A percentile compares a stretch with the other conserved stretches of the same genome.
phyloP scores from a whole-genome alignment of 352 stramenopile genomes.

The Globisporangium middletonii region DNA sequence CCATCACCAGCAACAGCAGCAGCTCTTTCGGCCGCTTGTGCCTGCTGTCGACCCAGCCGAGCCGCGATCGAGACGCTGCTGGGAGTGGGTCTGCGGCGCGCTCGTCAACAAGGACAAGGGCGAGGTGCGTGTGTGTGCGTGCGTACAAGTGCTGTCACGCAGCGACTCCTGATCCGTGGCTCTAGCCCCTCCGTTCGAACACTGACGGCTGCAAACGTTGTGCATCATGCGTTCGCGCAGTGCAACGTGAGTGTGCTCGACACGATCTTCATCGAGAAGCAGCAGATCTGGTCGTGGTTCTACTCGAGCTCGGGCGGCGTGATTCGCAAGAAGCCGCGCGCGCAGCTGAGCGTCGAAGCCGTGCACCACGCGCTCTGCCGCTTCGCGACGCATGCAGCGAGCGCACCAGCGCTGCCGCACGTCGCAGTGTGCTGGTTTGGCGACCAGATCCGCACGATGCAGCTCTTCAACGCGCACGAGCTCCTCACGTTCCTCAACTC shows the following conservation, averaged over 20 bases:
- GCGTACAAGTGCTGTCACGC: neutral
- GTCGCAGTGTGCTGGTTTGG: conserved; percentile 66
- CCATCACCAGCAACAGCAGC: conserved; percentile 6
- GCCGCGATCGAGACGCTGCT: conserved; percentile 38
- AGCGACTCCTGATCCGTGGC: neutral
- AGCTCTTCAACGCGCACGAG: conserved; percentile 46
- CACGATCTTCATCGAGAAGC: conserved; percentile 67
- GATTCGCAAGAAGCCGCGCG: conserved; percentile 51
- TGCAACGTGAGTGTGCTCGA: conserved; percentile 52
- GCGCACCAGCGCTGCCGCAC: neutral
- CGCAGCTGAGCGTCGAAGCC: conserved; percentile 35
- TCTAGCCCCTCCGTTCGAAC: neutral
- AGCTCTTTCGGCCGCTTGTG: conserved; percentile 52
- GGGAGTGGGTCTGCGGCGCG: conserved; percentile 63
- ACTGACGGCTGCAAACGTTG: neutral
- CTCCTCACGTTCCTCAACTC: conserved; percentile 40
- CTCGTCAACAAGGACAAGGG: conserved; percentile 58
- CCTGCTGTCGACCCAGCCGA: conserved; percentile 49
- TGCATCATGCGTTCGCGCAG: conserved; percentile 6
- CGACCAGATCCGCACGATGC: conserved; percentile 33
- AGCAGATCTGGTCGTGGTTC: conserved; percentile 80
- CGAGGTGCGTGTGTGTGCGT: conserved; percentile 18
- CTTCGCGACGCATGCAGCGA: conserved; percentile 10
- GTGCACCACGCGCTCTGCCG: conserved; percentile 37
- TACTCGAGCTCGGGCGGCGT: conserved; percentile 43